phyloP scores from a whole-genome alignment of 495 filamentous ascomycete genomes.

The Lepraria neglecta region DNA sequence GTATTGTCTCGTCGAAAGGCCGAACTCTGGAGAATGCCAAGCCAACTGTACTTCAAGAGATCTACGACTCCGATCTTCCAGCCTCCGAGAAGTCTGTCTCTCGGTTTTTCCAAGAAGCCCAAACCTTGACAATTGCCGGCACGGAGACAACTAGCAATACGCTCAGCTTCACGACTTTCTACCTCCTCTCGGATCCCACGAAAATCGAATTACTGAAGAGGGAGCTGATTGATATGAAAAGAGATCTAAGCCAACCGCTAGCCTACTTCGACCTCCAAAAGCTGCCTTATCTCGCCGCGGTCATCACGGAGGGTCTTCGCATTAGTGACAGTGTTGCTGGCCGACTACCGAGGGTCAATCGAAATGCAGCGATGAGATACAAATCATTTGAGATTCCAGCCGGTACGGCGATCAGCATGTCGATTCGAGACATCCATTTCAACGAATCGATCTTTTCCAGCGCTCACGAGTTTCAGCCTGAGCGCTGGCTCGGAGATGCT shows the following conservation, averaged over 20 bases:
- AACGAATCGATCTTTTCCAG: constrained; percentile 20
- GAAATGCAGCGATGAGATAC: constrained; percentile 32
- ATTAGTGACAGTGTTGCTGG: constrained; percentile 32
- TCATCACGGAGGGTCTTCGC: constrained; percentile 37
- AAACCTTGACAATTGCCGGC: constrained; percentile 34
- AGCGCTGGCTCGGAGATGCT: constrained; percentile 27
- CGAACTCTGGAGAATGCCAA: background rate
- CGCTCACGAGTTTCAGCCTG: constrained; percentile 22
- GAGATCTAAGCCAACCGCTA: constrained; percentile 13
- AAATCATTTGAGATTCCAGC: constrained; percentile 1
- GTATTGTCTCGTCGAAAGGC: background rate
- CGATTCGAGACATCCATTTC: constrained; percentile 20
- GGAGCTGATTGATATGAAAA: constrained; percentile 32
- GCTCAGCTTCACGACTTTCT: constrained; percentile 30
- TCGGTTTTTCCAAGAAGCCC: constrained; percentile 34
- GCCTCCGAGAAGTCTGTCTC: constrained; percentile 26
- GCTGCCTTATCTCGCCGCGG: constrained; percentile 36
- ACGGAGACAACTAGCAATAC: constrained; percentile 35
- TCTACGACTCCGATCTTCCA: constrained; percentile 25
- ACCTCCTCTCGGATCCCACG: constrained; percentile 28
- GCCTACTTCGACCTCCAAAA: constrained; percentile 30
- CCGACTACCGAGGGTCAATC: constrained; percentile 35
- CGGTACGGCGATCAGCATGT: constrained; percentile 38
- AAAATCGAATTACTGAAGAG: constrained; percentile 25
- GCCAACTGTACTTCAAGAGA: background rate